Evolutionary conservation across 1,284 basidiomycete species (phyloP).

Genomic region (Sanguinoderma infundibulare): DNA sequence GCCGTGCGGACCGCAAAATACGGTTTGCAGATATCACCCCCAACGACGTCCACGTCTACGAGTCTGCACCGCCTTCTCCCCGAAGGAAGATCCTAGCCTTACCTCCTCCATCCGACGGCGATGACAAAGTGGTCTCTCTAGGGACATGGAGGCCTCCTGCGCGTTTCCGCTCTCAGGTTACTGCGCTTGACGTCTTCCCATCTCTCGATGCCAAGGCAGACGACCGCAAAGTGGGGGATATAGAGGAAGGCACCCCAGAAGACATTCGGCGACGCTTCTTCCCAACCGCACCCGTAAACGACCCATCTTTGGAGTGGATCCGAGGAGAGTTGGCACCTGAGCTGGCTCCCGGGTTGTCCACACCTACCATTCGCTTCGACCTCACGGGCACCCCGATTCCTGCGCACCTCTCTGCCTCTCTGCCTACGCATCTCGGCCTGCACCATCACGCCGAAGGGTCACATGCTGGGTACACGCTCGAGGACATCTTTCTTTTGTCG

Average conservation of each 20-base stretch:
- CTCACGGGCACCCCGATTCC: constrained; percentile 73
- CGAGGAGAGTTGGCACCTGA: constrained; percentile 35
- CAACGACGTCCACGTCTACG: constrained; percentile 72
- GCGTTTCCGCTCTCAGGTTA: not conserved
- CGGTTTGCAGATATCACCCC: constrained; percentile 60
- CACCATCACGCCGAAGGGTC: constrained; percentile 88
- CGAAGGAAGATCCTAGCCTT: constrained; percentile 48
- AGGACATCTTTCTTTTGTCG: constrained; percentile 84
- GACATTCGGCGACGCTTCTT: constrained; percentile 87
- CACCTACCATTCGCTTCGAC: constrained; percentile 67
- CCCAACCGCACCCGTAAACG: constrained; percentile 68
- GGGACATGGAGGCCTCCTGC: constrained; percentile 43
- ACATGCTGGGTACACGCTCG: constrained; percentile 87
- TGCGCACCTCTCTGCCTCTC: constrained; percentile 46
- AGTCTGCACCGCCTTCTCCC: constrained; percentile 78
- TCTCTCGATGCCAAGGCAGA: not conserved
- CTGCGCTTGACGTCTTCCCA: not conserved
- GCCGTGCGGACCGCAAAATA: constrained; percentile 45
- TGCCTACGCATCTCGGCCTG: constrained; percentile 85
- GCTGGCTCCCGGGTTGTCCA: constrained; percentile 22
- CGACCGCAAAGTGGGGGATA: constrained; percentile 32
- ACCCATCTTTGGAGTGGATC: constrained; percentile 84
- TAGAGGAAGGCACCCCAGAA: constrained; percentile 79
- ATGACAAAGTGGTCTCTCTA: constrained; percentile 53
- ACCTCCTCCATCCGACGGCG: constrained; percentile 52